A percentile compares a stretch with the other conserved stretches of the same genome.
Conservation (phyloP, 2,329 filamentous ascomycete genomes). For the Sporothrix mexicana region DNA sequence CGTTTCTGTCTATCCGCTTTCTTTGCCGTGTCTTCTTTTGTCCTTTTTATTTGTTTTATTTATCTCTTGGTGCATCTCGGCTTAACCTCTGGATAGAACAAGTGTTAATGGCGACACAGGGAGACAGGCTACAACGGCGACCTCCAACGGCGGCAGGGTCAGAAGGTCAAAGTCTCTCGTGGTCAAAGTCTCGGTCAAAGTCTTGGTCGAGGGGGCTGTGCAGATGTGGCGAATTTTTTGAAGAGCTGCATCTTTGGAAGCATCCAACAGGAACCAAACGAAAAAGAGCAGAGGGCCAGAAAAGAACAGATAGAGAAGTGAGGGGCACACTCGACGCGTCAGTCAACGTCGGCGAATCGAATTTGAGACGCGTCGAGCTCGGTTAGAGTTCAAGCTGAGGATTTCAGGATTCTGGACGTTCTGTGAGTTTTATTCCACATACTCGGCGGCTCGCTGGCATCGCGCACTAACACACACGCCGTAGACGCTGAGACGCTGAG, state of each 20-base stretch:
- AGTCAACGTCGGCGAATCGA: not conserved
- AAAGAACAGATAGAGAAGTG: not conserved
- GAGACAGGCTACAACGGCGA: too few species aligned
- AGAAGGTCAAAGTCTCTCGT: too few species aligned
- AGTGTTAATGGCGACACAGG: not conserved
- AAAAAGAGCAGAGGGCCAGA: too few species aligned
- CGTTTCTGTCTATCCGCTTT: not conserved
- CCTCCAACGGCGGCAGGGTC: too few species aligned
- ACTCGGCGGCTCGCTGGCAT: not conserved
- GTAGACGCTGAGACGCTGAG: not conserved
- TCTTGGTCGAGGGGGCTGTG: constrained; percentile 18
- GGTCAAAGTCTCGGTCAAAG: not conserved
- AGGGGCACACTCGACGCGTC: not conserved
- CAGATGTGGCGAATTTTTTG: constrained; percentile 19
- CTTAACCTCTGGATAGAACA: not conserved
- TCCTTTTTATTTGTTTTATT: not conserved
- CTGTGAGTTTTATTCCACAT: not conserved
- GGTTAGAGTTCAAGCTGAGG: not conserved
- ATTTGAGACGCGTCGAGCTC: not conserved
- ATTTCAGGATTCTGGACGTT: not conserved
- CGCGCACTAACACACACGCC: not conserved
- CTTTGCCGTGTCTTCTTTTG: not conserved
- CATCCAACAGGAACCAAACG: constrained; percentile 20
- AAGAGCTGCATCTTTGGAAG: not conserved
- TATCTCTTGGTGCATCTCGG: not conserved